phyloP scores from a whole-genome alignment of 2,329 filamentous ascomycete genomes.

The Colletotrichum graminicola region DNA sequence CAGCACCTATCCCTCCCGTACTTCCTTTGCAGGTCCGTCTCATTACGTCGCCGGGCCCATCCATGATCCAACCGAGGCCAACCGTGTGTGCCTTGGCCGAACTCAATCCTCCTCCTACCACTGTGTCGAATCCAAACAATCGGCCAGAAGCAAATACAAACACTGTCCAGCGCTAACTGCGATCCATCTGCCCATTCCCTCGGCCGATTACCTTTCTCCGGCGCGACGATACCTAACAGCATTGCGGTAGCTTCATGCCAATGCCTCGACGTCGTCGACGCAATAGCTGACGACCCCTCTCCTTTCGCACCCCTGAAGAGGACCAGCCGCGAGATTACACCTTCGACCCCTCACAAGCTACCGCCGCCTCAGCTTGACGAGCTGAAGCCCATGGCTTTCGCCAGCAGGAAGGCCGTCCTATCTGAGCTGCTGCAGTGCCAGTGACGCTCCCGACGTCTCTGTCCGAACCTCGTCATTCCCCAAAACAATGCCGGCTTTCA shows the following conservation, averaged over 20 bases:
- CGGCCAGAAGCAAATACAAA: slow-evolving; percentile 11
- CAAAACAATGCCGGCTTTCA: slow-evolving; percentile 35
- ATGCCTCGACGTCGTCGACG: slow-evolving; percentile 39
- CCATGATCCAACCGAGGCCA: slow-evolving; percentile 35
- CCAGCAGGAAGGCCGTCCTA: slow-evolving; percentile 33
- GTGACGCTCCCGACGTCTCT: slow-evolving; percentile 30
- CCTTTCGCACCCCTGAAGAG: slow-evolving; percentile 22
- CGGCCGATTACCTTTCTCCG: not conserved
- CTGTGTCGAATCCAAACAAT: slow-evolving; percentile 6
- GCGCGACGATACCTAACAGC: slow-evolving; percentile 10
- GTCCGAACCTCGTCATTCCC: slow-evolving; percentile 3
- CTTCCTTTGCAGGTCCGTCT: slow-evolving; percentile 34
- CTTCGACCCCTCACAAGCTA: not conserved
- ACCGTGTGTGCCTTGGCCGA: slow-evolving; percentile 29
- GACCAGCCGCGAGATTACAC: slow-evolving; percentile 5
- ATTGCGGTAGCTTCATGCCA: slow-evolving; percentile 32
- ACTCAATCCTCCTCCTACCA: slow-evolving; percentile 15
- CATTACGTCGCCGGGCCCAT: slow-evolving; percentile 39
- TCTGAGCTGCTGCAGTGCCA: slow-evolving; percentile 37
- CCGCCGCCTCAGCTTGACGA: slow-evolving; percentile 15
- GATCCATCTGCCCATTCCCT: not conserved
- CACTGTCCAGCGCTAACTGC: not conserved
- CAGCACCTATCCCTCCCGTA: slow-evolving; percentile 20
- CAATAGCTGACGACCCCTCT: slow-evolving; percentile 28
- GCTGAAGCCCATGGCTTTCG: slow-evolving; percentile 38